phyloP scores from a whole-genome alignment of 352 stramenopile genomes.

The Elongisporangium senticosum region DNA sequence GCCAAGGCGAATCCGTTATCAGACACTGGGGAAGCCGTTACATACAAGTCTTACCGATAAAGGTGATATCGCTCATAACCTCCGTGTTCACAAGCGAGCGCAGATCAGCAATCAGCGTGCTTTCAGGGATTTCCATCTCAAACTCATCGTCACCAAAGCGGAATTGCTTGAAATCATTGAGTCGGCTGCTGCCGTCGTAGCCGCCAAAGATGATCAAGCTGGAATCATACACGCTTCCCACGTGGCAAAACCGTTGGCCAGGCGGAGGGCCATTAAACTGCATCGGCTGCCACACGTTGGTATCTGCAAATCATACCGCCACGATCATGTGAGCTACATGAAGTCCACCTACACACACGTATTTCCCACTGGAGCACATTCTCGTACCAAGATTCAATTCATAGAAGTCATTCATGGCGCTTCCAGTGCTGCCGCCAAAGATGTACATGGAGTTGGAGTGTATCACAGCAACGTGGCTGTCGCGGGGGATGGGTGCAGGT shows the following conservation, averaged over 20 bases:
- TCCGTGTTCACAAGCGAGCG: slow-evolving; percentile 78
- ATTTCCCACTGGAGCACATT: neutral
- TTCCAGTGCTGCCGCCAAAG: slow-evolving; percentile 94
- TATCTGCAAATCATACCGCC: slow-evolving; percentile 25
- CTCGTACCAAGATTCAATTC: slow-evolving; percentile 83
- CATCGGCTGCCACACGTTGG: slow-evolving; percentile 65
- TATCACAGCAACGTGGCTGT: slow-evolving; percentile 95
- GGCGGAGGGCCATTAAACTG: slow-evolving; percentile 77
- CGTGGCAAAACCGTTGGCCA: slow-evolving; percentile 96
- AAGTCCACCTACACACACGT: neutral
- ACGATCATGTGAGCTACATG: neutral
- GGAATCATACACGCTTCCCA: slow-evolving; percentile 89
- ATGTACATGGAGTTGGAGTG: slow-evolving; percentile 94
- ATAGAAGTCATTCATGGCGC: slow-evolving; percentile 97
- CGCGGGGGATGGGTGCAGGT: slow-evolving; percentile 89
- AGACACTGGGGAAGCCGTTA: neutral
- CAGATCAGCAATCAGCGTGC: slow-evolving; percentile 69
- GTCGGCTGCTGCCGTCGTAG: slow-evolving; percentile 93
- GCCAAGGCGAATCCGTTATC: neutral
- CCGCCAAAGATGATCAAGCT: slow-evolving; percentile 93
- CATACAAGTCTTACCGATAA: slow-evolving; percentile 44
- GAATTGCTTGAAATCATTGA: slow-evolving; percentile 95
- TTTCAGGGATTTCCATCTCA: slow-evolving; percentile 82
- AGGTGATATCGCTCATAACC: slow-evolving; percentile 86
- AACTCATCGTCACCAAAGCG: slow-evolving; percentile 79